Base-by-base conservation (phyloP, 2,329 filamentous ascomycete species). In the Magnaporthiopsis rhizophila region DNA sequence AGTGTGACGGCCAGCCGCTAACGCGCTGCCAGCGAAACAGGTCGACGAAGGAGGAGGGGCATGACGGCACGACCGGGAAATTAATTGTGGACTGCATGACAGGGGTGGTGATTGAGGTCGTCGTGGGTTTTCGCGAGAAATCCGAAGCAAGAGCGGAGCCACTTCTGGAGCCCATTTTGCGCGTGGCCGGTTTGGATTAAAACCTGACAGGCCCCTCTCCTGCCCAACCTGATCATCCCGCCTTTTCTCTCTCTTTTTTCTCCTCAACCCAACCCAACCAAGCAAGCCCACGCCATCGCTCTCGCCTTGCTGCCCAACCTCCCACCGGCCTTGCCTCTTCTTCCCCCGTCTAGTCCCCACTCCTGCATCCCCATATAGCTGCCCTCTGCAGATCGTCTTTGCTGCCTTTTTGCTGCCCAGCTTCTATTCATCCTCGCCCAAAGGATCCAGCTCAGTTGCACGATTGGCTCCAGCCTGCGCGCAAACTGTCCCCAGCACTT, bases 1-100 rank as follows among this genome's bases (percentile, higher is more conserved):
- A 74, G 71, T 79, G 79, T 78, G 77, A 80, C 75, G 79, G 73
- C 79, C 74, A 66, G 45, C 21, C 45, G 26, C 50, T 58, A 32
- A 62, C 62, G 53, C 38, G 53, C 21, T 21, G 45, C 45, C 45
- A 53, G 45, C 64, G 30, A 59, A 56, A 45, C 30, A 38, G 24
- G 34, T 30, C 28, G 34, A 36, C 13, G 59, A 50, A 53, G 56
- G 56, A 36, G 21, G 56, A 50, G 59, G 64, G 63, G 53, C 59
- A 64, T 64, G 64, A 61, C 61, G 38, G 63, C 24, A 58, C 30
- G 62, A 58, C 8, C 21, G 28, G 45, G 34, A 64, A 60, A 64
- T 60, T 34, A 64, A 60, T 60, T 34, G 45, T 36, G 45, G 58
- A 13, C 30, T 36, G 30, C 26, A 3, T 24, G 50, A 45, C 38